Conservation (phyloP, 495 filamentous ascomycete genomes). For the Talaromyces borbonicus region DNA sequence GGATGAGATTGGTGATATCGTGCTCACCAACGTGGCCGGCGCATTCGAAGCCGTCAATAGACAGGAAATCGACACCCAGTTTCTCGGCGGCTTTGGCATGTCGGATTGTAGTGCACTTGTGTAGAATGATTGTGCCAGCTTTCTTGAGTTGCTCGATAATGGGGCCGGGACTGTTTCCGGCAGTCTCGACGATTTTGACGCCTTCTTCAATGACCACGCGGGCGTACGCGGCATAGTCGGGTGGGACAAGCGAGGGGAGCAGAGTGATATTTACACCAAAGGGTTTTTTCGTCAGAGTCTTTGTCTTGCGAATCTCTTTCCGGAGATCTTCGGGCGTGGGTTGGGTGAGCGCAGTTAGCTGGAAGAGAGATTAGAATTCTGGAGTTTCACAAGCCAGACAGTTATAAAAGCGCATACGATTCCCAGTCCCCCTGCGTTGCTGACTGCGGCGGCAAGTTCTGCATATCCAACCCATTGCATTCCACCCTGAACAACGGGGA, state of each 20-base stretch:
- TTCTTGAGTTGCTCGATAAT: constrained; percentile 84
- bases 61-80: constrained; percentile 91
- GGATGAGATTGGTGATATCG: constrained; percentile 97
- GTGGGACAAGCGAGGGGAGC: constrained; percentile 78
- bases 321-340: constrained; percentile 87
- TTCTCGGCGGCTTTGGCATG: constrained; percentile 89
- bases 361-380: neutral
- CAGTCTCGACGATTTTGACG: constrained; percentile 91
- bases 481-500: constrained; percentile 95
- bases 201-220: constrained; percentile 90
- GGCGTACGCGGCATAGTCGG: constrained; percentile 87
- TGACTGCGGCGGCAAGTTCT: constrained; percentile 86
- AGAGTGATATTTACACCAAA: constrained; percentile 97
- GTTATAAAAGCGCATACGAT: constrained; percentile 35
- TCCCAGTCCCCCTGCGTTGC: constrained; percentile 89
- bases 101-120: constrained; percentile 96
- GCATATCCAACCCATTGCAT: constrained; percentile 92
- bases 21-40: constrained; percentile 92
- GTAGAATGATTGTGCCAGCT: constrained; percentile 67
- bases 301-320: constrained; percentile 83
- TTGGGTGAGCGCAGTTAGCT: constrained; percentile 87
- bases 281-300: constrained; percentile 73
- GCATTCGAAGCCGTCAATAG: constrained; percentile 96
- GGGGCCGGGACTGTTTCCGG: constrained; percentile 86
- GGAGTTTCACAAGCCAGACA: neutral